Evolutionary conservation across 2,329 filamentous ascomycete genomes (phyloP), one percentile per base, ranked within the genome.

Genomic region (Lecanicillium sp.): DNA sequence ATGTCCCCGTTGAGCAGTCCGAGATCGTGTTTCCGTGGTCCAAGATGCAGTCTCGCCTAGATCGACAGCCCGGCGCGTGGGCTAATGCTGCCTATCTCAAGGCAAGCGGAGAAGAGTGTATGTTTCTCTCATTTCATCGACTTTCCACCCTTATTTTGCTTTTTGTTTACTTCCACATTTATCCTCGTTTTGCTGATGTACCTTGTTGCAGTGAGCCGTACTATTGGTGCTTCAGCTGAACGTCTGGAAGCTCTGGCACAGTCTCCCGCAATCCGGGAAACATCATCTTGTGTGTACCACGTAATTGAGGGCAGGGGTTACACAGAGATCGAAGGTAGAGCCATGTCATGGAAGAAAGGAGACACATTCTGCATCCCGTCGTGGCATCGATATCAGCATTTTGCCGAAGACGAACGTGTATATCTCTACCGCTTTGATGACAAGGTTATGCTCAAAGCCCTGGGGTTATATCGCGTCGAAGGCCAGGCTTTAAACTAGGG

Each of bases 391-490:
- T 72, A 70, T 42, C 60, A 71, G 47, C 70, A 74, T 46, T 61
- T 63, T 38, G 65, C 69, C 2, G 52, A 52, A 11, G 36, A 41
- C 2, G 44, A 41, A 3, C 48, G 55, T 1, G 65, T 66, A 0
- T 76, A 77, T 47, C 44, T 77, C 19, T 75, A 73, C 43, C 58
- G 66, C 1, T 74, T 76, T 43, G 64, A 74, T 44, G 73, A 77
- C 44, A 69, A 65, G 54, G 71, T 71, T 0, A 74, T 77, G 70
- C 53, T 76, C 3, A 62, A 57, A 10, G 55, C 65, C 0, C 50
- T 77, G 22, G 72, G 72, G 0, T 73, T 74, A 39, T 75, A 72
- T n/a, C n/a, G n/a, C n/a, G n/a, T n/a, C n/a, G n/a, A n/a, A n/a
- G n/a, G n/a, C n/a, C n/a, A n/a, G n/a, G n/a, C n/a, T n/a, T n/a